Conservation (phyloP, 1,284 basidiomycete genomes). For the Phenoliferia sp. region DNA sequence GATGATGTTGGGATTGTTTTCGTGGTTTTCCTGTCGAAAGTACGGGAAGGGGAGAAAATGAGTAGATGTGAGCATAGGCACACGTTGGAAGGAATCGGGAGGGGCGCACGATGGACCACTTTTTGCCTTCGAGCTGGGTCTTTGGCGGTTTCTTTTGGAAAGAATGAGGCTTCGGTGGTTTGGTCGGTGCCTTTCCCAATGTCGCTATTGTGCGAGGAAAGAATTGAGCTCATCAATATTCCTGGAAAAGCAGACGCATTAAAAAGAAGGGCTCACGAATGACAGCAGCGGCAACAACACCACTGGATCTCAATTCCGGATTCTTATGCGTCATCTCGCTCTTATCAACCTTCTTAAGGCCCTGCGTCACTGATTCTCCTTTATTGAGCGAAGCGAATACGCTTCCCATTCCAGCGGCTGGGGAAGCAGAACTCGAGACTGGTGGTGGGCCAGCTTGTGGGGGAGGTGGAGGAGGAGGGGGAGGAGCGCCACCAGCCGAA, state of each 20-base stretch:
- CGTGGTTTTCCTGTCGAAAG: constrained; percentile 75
- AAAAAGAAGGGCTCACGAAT: constrained; percentile 3
- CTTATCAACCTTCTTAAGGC: constrained; percentile 87
- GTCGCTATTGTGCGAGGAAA: neutral
- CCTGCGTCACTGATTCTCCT: constrained; percentile 83
- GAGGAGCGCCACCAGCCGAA: constrained; percentile 38
- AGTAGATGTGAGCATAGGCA: neutral
- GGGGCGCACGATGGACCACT: constrained; percentile 79
- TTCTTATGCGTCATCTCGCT: constrained; percentile 99
- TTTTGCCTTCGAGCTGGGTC: constrained; percentile 83
- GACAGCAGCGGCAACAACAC: constrained; percentile 58
- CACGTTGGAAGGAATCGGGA: neutral
- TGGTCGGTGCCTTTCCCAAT: constrained; percentile 46
- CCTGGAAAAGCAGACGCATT: neutral
- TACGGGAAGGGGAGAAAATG: neutral
- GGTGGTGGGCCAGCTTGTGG: constrained; percentile 33
- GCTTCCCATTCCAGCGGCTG: constrained; percentile 62
- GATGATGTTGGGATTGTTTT: constrained; percentile 68
- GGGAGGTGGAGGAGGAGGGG: constrained; percentile 45
- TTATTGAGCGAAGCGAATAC: constrained; percentile 92
- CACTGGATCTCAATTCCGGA: constrained; percentile 67
- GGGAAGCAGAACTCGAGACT: constrained; percentile 46
- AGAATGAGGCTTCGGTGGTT: constrained; percentile 74
- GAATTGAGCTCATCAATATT: neutral
- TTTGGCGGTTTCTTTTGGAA: constrained; percentile 86